These are phyloP conservation scores for Gossypium thurberi DNA, from an alignment of 345 rosid species.

Conservation along the genomic window DNA sequence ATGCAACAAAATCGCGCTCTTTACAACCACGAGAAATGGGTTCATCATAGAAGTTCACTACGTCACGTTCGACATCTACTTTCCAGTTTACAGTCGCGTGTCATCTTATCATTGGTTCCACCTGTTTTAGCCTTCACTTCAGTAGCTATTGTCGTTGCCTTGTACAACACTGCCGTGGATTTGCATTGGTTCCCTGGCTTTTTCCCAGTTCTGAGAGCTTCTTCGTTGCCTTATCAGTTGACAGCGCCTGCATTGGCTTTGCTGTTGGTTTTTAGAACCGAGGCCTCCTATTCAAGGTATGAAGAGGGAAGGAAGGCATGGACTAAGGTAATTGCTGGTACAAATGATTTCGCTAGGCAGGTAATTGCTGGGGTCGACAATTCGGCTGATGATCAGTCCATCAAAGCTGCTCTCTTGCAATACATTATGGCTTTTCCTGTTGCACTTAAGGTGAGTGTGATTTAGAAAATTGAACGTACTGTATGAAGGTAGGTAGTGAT, in stretches of 20 bases:
- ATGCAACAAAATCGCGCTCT: constrained; percentile 65
- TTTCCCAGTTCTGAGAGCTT: constrained; percentile 66
- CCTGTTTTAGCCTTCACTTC: constrained; percentile 74
- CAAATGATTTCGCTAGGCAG: constrained; percentile 67
- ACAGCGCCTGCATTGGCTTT: constrained; percentile 90
- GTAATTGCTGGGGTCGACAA: constrained; percentile 41
- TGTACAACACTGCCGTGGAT: constrained; percentile 67
- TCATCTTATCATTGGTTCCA: constrained; percentile 75
- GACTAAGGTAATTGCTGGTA: constrained; percentile 64
- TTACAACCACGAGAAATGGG: constrained; percentile 77
- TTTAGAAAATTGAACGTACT: not conserved
- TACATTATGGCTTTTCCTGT: constrained; percentile 83
- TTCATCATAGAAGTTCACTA: constrained; percentile 74
- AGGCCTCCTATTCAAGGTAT: constrained; percentile 90
- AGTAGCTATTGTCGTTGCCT: constrained; percentile 51
- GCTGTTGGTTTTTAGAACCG: constrained; percentile 83
- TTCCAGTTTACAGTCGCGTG: constrained; percentile 69
- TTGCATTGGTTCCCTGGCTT: constrained; percentile 48
- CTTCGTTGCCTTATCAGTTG: constrained; percentile 79
- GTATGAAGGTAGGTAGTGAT: not conserved
- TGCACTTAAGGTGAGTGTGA: constrained; percentile 65
- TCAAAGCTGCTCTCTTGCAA: constrained; percentile 48
- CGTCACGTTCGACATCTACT: constrained; percentile 81
- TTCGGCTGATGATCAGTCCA: constrained; percentile 32
- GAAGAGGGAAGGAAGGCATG: constrained; percentile 79